Base-by-base conservation (phyloP, 2,329 filamentous ascomycete genomes). In the Cercospora berteroae region DNA sequence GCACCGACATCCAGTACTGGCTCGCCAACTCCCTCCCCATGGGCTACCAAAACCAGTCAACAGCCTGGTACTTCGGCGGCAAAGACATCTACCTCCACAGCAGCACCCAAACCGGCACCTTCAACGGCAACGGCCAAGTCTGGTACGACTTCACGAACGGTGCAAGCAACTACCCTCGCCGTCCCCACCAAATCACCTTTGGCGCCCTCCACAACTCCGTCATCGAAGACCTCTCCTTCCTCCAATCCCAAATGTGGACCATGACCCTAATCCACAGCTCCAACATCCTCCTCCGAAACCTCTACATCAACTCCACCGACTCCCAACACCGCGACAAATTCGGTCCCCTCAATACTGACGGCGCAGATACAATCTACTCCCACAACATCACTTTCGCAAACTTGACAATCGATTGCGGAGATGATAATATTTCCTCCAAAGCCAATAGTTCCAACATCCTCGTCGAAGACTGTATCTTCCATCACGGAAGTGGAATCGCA, bases 211-310 rank as follows among this genome's bases (percentile, higher is more conserved):
- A 76, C 5, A 83, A 87, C 72, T 83, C 83, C 0, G 73, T 83
- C 3, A 78, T 88, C 12, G 76, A 79, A 42, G 81, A 84, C 3
- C 67, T 88, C 16, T 79, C 79, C 2, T 87, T 86, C 69, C 76
- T 88, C 7, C 82, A 86, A 67, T 85, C 82, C 67, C 86, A 88
- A 76, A 88, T 88, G 86, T 88, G 86, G 74, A 75, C 75, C 4
- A 83, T 87, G 80, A 83, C 83, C 1, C 80, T 86, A 31, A 84
- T 83, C 9, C 77, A 83, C 73, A 83, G 83, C 3, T 68, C 81
- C 6, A 76, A 83, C 59, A 76, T 84, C 1, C 75, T 83, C 0
- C 77, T 87, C 6, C 79, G 84, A 60, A 80, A 84, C 67, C 85
- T 87, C 36, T 80, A 82, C 68, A 80, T 86, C 64, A 87, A 87